Percentiles rank a stretch among this genome's conserved stretches.
Conservation (phyloP, 768 basidiomycete species). For the Lentinus tigrinus region DNA sequence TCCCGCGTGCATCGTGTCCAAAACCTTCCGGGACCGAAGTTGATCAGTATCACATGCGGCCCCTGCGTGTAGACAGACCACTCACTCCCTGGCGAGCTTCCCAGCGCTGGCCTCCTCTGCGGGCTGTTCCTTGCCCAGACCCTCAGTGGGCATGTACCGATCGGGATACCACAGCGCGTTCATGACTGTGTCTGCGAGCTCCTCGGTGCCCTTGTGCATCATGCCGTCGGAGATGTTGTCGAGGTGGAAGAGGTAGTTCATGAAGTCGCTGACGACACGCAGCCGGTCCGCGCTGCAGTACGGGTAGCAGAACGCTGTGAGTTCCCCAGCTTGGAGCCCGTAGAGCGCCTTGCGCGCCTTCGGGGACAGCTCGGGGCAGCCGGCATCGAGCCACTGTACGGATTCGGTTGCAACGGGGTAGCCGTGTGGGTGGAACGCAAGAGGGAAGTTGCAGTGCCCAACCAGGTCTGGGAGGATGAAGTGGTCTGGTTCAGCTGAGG, state of each 20-base stretch:
- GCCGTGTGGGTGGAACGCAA: constrained; percentile 52
- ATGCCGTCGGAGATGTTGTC: constrained; percentile 78
- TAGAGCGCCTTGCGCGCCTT: constrained; percentile 54
- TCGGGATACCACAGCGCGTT: constrained; percentile 69
- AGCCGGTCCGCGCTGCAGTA: constrained; percentile 54
- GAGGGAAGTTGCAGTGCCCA: constrained; percentile 62
- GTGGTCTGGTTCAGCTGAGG: background rate
- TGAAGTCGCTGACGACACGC: constrained; percentile 69
- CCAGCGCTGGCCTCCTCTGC: constrained; percentile 47
- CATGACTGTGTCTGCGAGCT: constrained; percentile 62
- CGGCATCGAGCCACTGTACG: constrained; percentile 60
- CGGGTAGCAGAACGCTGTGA: constrained; percentile 66
- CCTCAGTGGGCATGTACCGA: constrained; percentile 40
- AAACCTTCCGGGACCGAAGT: constrained; percentile 43
- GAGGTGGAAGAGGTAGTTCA: constrained; percentile 72
- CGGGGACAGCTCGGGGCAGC: constrained; percentile 53
- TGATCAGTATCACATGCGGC: constrained; percentile 5
- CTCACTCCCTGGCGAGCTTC: constrained; percentile 70
- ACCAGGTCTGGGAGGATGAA: constrained; percentile 65
- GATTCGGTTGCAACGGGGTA: constrained; percentile 59
- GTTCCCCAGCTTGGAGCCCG: constrained; percentile 64
- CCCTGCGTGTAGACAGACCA: constrained; percentile 12
- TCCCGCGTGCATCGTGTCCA: constrained; percentile 63
- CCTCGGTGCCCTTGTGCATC: constrained; percentile 57
- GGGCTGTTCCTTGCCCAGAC: constrained; percentile 12